These are phyloP conservation scores for Naganishia vishniacii DNA, from an alignment of 768 basidiomycete genomes.

Conservation along the genomic window DNA sequence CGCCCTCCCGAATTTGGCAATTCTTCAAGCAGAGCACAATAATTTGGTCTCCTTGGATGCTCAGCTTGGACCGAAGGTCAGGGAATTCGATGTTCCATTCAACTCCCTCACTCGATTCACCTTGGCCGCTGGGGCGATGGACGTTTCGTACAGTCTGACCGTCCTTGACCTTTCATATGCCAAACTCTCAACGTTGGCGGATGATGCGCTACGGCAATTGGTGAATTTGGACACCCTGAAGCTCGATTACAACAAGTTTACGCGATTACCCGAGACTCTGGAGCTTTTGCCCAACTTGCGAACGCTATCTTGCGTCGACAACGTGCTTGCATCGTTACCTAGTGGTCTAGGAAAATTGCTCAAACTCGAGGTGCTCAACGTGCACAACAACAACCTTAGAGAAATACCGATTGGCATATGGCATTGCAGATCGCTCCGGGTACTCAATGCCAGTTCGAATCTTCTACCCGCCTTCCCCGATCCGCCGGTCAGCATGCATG, in stretches of 20 bases:
- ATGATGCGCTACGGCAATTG: conserved; percentile 64
- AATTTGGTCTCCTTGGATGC: conserved; percentile 72
- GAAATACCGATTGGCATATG: conserved; percentile 72
- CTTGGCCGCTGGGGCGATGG: conserved; percentile 54
- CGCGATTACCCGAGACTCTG: conserved; percentile 73
- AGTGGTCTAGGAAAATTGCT: conserved; percentile 67
- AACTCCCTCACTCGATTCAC: conserved; percentile 63
- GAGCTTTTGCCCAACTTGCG: conserved; percentile 67
- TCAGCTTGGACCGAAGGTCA: conserved; percentile 62
- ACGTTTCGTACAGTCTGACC: conserved; percentile 60
- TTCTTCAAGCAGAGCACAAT: conserved; percentile 75
- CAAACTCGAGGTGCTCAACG: conserved; percentile 70
- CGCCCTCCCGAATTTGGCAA: conserved; percentile 63
- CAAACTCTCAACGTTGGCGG: conserved; percentile 77
- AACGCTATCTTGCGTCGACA: conserved; percentile 81
- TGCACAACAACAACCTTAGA: conserved; percentile 82
- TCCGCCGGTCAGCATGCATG: conserved; percentile 52
- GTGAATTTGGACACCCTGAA: conserved; percentile 65
- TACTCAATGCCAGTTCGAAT: conserved; percentile 85
- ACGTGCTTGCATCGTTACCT: conserved; percentile 72
- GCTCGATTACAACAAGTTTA: conserved; percentile 81
- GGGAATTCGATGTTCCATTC: conserved; percentile 67
- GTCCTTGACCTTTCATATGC: conserved; percentile 78
- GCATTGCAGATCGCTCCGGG: conserved; percentile 67
- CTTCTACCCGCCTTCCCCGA: conserved; percentile 67